Percentiles rank a stretch among this genome's conserved stretches.
Conservation (phyloP, 169 alveolate genomes). For the Perkinsus marinus region DNA sequence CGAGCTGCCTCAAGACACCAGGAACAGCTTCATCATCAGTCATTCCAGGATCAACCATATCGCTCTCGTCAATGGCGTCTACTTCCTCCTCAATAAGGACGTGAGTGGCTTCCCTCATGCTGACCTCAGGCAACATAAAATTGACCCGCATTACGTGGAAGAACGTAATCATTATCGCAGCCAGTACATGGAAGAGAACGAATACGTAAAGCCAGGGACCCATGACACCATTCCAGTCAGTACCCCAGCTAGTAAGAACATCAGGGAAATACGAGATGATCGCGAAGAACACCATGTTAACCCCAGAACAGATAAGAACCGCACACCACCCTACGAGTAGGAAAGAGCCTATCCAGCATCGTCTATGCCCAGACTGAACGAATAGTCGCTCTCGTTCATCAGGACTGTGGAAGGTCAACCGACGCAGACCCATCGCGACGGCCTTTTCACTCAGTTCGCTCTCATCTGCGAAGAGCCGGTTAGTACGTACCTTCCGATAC, state of each 20-base stretch:
- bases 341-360: background rate
- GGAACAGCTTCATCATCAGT: background rate
- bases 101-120: background rate
- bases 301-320: background rate
- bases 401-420: background rate
- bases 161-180: background rate
- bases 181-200: background rate
- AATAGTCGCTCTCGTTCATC: background rate
- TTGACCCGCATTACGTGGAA: background rate
- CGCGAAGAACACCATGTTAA: background rate
- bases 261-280: background rate
- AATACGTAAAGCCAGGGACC: background rate
- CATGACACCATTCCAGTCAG: background rate
- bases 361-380: background rate
- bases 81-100: background rate
- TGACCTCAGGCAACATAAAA: background rate
- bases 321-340: background rate
- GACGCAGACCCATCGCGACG: background rate
- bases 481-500: background rate
- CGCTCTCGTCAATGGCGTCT: background rate
- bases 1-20: background rate
- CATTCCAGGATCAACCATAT: background rate
- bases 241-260: background rate
- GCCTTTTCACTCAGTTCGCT: background rate
- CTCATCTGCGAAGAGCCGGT: background rate